Percentiles rank a stretch among this genome's conserved stretches.
phyloP scores from a whole-genome alignment of 768 basidiomycete species.

The Mrakia hoshinonis region DNA sequence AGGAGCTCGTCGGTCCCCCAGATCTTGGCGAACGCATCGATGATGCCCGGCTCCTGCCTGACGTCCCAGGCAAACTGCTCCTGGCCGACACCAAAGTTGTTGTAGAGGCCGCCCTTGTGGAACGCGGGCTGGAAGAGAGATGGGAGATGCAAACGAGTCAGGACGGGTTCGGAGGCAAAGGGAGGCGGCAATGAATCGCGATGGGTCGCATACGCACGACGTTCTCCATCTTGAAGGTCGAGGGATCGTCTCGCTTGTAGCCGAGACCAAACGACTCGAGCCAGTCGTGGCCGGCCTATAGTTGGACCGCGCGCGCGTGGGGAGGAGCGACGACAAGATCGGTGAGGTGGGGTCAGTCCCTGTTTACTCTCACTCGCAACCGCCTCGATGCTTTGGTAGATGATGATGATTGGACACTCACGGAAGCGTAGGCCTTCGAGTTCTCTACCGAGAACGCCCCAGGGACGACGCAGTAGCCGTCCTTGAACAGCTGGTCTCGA shows the following conservation, averaged over 20 bases:
- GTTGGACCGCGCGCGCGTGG: conserved; percentile 31
- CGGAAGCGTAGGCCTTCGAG: conserved; percentile 31
- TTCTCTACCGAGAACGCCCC: not conserved
- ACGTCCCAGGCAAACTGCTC: conserved; percentile 33
- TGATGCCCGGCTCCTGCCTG: conserved; percentile 34
- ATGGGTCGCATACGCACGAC: not conserved
- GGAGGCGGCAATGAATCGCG: no score
- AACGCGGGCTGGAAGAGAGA: not conserved
- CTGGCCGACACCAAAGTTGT: conserved; percentile 26
- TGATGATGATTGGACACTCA: no score
- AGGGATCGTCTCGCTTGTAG: conserved; percentile 34
- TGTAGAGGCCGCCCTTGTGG: conserved; percentile 34
- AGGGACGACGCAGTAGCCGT: not conserved
- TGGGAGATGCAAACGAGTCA: not conserved
- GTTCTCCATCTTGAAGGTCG: conserved; percentile 28
- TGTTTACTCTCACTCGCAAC: no score
- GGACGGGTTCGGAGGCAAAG: not conserved
- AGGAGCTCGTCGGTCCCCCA: conserved; percentile 37
- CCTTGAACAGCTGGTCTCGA: conserved; percentile 16
- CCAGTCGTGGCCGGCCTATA: conserved; percentile 31
- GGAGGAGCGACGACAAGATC: conserved; percentile 6
- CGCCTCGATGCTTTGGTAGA: no score
- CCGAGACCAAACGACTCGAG: conserved; percentile 33
- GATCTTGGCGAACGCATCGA: conserved; percentile 34
- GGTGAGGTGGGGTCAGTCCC: no score